These are phyloP conservation scores for Leccinum incarnatum DNA, from an alignment of 768 basidiomycete genomes.

Conservation along the genomic window DNA sequence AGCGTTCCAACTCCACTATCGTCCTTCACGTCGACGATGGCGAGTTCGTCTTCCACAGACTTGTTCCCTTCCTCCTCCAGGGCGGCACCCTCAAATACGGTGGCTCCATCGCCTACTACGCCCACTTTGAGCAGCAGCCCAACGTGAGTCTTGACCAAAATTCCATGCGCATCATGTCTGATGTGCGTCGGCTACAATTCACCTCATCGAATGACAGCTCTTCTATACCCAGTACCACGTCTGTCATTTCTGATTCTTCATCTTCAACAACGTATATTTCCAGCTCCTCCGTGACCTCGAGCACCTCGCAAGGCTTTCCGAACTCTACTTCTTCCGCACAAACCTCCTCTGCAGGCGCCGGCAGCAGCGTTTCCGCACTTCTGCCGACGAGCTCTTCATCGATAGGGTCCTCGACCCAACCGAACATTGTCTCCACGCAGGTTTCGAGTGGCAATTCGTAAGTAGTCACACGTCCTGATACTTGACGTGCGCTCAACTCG, in stretches of 20 bases:
- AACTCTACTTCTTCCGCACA: slow-evolving; percentile 17
- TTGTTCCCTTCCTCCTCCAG: not conserved
- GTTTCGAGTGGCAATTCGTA: slow-evolving; percentile 24
- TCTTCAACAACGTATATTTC: not conserved
- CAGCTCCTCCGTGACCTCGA: not conserved
- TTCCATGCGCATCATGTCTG: not conserved
- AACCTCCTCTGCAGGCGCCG: slow-evolving; percentile 37
- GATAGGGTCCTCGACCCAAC: slow-evolving; percentile 43
- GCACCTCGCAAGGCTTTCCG: not conserved
- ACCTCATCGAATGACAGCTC: not conserved
- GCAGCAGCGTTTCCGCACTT: slow-evolving; percentile 40
- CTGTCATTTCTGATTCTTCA: slow-evolving; percentile 2
- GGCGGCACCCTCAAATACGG: not conserved
- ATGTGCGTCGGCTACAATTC: not conserved
- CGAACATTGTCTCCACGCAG: slow-evolving; percentile 49
- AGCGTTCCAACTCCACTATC: not conserved
- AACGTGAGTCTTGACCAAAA: not conserved
- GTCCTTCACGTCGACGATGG: not conserved
- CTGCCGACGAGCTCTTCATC: slow-evolving; percentile 41
- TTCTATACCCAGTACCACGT: not conserved
- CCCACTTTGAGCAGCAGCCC: not conserved
- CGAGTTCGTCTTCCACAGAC: not conserved
- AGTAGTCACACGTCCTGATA: slow-evolving; percentile 8
- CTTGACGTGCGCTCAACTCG: not conserved
- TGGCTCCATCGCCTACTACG: not conserved